Conservation (phyloP, 768 basidiomycete species). For the Gelatoporia subvermispora region DNA sequence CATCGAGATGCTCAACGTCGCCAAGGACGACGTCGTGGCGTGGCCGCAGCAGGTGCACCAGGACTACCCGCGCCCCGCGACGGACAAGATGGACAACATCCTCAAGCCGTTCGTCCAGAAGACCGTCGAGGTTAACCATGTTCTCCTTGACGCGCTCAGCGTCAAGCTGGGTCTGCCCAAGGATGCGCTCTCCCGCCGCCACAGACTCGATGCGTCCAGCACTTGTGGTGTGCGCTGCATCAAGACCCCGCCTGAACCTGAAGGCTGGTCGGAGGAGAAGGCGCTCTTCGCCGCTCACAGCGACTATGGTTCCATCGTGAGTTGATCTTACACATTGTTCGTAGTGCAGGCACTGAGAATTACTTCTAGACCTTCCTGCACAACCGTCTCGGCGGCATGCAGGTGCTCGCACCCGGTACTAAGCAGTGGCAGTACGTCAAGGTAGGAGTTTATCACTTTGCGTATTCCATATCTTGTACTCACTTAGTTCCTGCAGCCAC, state of each 20-base stretch:
- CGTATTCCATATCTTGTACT: background rate
- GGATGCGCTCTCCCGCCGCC: slow-evolving; percentile 23
- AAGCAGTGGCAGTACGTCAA: slow-evolving; percentile 68
- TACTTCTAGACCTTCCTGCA: slow-evolving; percentile 53
- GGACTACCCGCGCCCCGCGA: slow-evolving; percentile 51
- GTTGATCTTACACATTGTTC: slow-evolving; percentile 7
- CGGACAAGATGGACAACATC: slow-evolving; percentile 42
- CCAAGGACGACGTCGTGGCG: slow-evolving; percentile 64
- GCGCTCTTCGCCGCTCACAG: slow-evolving; percentile 29
- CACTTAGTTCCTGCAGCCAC: slow-evolving; percentile 11
- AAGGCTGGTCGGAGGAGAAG: slow-evolving; percentile 11
- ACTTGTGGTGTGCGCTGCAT: slow-evolving; percentile 29
- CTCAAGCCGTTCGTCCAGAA: slow-evolving; percentile 53
- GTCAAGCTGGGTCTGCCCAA: slow-evolving; percentile 27
- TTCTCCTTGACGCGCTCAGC: slow-evolving; percentile 27
- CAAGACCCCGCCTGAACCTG: slow-evolving; percentile 23
- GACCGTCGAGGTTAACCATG: slow-evolving; percentile 39
- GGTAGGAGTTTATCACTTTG: slow-evolving; percentile 25
- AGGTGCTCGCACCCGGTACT: slow-evolving; percentile 56
- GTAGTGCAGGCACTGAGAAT: background rate
- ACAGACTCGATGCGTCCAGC: slow-evolving; percentile 22
- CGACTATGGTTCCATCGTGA: slow-evolving; percentile 30
- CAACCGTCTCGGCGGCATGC: slow-evolving; percentile 64
- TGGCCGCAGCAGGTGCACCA: slow-evolving; percentile 51
- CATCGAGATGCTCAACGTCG: slow-evolving; percentile 60